Conservation (phyloP, 139 green algal species). For the Chlorella sp. region DNA sequence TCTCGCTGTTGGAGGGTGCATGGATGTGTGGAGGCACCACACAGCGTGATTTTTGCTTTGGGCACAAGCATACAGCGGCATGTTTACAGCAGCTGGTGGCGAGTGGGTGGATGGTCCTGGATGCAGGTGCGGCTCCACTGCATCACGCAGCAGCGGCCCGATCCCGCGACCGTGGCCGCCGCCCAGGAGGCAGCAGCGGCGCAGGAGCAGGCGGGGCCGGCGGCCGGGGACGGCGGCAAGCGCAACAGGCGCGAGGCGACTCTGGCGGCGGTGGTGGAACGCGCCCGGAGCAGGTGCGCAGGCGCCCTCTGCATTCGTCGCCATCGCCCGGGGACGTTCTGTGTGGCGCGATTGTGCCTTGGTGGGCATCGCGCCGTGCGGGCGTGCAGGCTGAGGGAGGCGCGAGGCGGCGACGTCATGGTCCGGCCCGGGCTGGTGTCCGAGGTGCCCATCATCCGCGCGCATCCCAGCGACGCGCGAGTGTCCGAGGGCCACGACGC, state of each 20-base stretch:
- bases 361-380: too few relatives aligned
- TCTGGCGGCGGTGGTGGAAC: conserved; percentile 40
- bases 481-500: conserved; percentile 31
- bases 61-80: too few relatives aligned
- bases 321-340: too few relatives aligned
- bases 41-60: too few relatives aligned
- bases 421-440: conserved; percentile 34
- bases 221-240: not conserved
- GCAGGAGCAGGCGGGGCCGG: not conserved
- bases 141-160: conserved; percentile 4
- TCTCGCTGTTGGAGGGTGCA: too few relatives aligned
- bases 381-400: conserved; percentile 21
- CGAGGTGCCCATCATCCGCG: conserved; percentile 30
- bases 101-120: too few relatives aligned
- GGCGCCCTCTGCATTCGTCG: too few relatives aligned
- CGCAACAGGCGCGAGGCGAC: conserved; percentile 18
- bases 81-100: too few relatives aligned
- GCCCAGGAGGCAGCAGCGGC: not conserved
- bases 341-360: too few relatives aligned
- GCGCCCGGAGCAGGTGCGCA: conserved; percentile 23
- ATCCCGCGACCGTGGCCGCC: not conserved
- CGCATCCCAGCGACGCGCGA: conserved; percentile 18
- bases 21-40: too few relatives aligned
- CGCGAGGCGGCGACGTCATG: conserved; percentile 33
- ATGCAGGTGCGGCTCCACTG: conserved; percentile 11